Percentiles rank a stretch among this genome's conserved stretches.
Evolutionary conservation across 306 rosid species (phyloP).

Genomic region (Lathyrus oleraceus): DNA sequence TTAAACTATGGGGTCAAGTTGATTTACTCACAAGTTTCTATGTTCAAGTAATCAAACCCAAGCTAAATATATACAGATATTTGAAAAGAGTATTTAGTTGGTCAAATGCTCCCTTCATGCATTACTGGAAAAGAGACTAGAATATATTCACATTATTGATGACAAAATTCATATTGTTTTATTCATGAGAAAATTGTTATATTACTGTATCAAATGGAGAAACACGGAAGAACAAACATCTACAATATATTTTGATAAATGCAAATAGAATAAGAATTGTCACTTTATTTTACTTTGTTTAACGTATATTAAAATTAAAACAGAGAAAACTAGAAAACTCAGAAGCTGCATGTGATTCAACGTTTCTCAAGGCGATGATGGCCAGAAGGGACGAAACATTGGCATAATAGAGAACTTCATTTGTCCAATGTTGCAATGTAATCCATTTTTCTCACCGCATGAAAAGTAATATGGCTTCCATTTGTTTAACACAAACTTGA

Average conservation of each 20-base stretch:
- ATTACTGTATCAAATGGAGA: neutral
- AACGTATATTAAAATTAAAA: neutral
- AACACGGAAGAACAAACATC: neutral
- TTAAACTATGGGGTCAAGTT: too few species aligned
- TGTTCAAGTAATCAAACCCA: too few species aligned
- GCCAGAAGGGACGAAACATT: conserved; percentile 38
- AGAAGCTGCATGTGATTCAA: neutral
- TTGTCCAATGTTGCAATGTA: conserved; percentile 61
- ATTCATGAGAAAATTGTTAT: neutral
- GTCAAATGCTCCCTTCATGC: too few species aligned
- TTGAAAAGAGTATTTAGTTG: too few species aligned
- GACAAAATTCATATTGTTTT: neutral
- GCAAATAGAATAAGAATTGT: neutral
- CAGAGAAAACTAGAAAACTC: neutral
- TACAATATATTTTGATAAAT: neutral
- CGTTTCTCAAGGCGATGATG: conserved; percentile 36
- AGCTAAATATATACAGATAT: too few species aligned
- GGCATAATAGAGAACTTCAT: conserved; percentile 73
- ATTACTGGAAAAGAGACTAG: too few species aligned
- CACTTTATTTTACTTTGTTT: conserved; percentile 9
- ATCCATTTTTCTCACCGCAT: conserved; percentile 58
- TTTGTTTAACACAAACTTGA: conserved; percentile 48
- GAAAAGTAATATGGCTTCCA: conserved; percentile 68
- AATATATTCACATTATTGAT: too few species aligned
- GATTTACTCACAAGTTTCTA: too few species aligned